These are phyloP conservation scores for Mucor velutinosus DNA, from an alignment of 371 early-diverging fungal species.

Conservation along the genomic window DNA sequence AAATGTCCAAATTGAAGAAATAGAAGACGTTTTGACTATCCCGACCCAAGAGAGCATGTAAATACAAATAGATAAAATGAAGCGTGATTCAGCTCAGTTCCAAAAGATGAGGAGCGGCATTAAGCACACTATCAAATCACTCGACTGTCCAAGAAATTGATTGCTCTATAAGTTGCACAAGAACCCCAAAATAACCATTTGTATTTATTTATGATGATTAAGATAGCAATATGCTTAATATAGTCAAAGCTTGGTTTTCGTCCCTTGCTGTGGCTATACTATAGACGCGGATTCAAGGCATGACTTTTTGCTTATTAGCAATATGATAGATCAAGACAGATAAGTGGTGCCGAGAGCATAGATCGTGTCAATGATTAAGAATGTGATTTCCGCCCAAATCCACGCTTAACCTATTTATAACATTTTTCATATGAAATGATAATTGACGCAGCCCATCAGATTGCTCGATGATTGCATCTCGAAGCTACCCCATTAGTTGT, in stretches of 20 bases:
- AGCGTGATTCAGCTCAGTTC: too few species aligned
- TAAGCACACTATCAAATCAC: not conserved
- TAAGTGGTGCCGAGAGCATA: not conserved
- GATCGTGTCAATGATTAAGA: not conserved
- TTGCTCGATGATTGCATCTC: not conserved
- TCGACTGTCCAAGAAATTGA: too few species aligned
- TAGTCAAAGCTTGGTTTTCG: not conserved
- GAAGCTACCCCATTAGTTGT: not conserved
- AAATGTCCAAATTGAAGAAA: too few species aligned
- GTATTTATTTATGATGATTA: constrained; percentile 2
- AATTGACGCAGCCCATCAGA: not conserved
- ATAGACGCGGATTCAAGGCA: not conserved
- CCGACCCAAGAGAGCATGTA: too few species aligned
- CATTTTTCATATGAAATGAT: not conserved
- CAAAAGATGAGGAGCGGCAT: not conserved
- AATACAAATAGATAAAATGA: too few species aligned
- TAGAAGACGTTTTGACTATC: too few species aligned
- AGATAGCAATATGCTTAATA: constrained; percentile 1
- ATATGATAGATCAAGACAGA: not conserved
- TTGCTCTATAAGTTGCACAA: not conserved
- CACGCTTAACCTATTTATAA: not conserved
- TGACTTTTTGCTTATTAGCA: not conserved
- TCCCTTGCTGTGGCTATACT: not conserved
- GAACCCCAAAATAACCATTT: not conserved
- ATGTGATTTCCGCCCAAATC: not conserved